Conservation (phyloP, 192 early-diverging fungal genomes). For the Backusella westeae region DNA sequence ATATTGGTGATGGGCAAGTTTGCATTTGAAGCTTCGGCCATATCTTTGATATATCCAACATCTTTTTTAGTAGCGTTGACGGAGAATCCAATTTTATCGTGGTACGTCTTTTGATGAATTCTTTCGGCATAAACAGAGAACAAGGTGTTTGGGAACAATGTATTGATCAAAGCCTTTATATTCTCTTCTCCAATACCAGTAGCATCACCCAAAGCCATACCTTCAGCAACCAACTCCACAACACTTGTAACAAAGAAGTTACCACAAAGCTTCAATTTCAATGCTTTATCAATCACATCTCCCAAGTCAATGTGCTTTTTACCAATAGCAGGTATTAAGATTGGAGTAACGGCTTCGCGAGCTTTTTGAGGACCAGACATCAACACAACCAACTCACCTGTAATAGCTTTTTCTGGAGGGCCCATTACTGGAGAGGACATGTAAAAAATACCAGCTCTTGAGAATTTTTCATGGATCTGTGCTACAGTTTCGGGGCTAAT, state of each 20-base stretch:
- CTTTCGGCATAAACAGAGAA: constrained; percentile 49
- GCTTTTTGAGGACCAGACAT: constrained; percentile 43
- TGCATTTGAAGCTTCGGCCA: constrained; percentile 37
- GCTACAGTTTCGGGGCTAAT: constrained; percentile 44
- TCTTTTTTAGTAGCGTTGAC: constrained; percentile 46
- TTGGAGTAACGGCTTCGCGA: constrained; percentile 36
- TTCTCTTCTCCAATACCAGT: constrained; percentile 47
- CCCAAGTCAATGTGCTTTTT: constrained; percentile 52
- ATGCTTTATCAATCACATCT: constrained; percentile 37
- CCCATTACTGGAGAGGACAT: constrained; percentile 36
- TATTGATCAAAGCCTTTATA: constrained; percentile 49
- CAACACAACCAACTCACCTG: constrained; percentile 53
- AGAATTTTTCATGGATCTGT: constrained; percentile 28
- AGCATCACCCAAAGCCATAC: constrained; percentile 55
- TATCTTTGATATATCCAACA: constrained; percentile 35
- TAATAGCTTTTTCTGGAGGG: constrained; percentile 39
- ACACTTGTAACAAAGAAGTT: constrained; percentile 62
- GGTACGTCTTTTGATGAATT: constrained; percentile 38
- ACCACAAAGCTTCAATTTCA: constrained; percentile 61
- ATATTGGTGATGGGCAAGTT: constrained; percentile 37
- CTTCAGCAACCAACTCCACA: constrained; percentile 64
- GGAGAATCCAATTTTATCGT: constrained; percentile 38
- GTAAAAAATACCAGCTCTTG: constrained; percentile 18
- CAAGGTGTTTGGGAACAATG: constrained; percentile 45
- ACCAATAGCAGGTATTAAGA: constrained; percentile 46